Evolutionary conservation across 768 basidiomycete genomes (phyloP).

Genomic region (Russula foetens): DNA sequence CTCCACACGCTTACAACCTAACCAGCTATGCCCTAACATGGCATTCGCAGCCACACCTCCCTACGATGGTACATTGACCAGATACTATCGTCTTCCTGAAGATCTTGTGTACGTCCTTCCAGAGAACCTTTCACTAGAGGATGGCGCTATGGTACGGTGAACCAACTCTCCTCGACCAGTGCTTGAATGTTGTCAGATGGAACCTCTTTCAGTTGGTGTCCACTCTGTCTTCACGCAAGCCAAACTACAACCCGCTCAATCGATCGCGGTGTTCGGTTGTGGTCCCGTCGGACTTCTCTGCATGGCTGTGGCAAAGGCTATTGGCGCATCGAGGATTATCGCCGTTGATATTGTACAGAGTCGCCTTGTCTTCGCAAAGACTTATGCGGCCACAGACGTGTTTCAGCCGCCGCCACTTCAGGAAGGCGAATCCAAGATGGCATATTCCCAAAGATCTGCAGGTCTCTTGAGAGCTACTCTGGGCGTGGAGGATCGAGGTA

Average conservation of each 20-base stretch:
- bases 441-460: constrained; percentile 69
- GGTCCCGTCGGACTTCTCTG: constrained; percentile 85
- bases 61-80: constrained; percentile 78
- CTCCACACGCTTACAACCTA: neutral
- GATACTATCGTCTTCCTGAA: constrained; percentile 81
- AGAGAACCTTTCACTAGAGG: constrained; percentile 78
- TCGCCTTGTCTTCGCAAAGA: constrained; percentile 81
- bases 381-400: constrained; percentile 73
- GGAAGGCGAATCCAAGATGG: constrained; percentile 56
- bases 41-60: constrained; percentile 92
- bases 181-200: constrained; percentile 49
- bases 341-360: constrained; percentile 71
- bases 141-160: constrained; percentile 81
- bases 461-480: constrained; percentile 55
- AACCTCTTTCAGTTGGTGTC: constrained; percentile 87
- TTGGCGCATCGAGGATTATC: constrained; percentile 78
- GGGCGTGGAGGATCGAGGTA: constrained; percentile 63
- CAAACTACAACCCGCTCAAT: constrained; percentile 60
- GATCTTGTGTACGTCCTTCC: constrained; percentile 83
- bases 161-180: neutral
- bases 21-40: constrained; percentile 76
- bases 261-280: constrained; percentile 80
- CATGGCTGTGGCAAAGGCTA: constrained; percentile 93
- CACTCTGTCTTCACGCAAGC: constrained; percentile 81
- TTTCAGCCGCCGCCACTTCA: constrained; percentile 55